These are phyloP conservation scores for Picochlorum sp. DNA, from an alignment of 139 green algal genomes.

Conservation along the genomic window DNA sequence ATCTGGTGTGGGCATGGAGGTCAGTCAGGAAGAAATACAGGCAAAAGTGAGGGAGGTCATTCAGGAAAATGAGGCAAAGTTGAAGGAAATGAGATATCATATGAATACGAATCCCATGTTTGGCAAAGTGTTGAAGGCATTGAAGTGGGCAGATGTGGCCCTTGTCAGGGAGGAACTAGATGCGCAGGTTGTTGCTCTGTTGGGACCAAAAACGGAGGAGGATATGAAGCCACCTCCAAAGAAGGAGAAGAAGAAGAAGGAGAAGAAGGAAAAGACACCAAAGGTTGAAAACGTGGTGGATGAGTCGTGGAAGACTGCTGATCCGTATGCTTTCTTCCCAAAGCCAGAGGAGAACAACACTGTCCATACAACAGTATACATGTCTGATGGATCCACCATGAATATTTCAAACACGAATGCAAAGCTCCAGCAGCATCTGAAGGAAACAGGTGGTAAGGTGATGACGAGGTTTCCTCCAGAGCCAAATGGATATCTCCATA, in stretches of 20 bases:
- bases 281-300: constrained; percentile 4
- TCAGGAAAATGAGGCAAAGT: constrained; percentile 32
- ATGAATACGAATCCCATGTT: constrained; percentile 65
- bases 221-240: constrained; percentile 42
- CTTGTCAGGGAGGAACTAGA: constrained; percentile 44
- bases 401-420: constrained; percentile 75
- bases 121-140: constrained; percentile 28
- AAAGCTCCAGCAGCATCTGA: constrained; percentile 70
- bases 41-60: constrained; percentile 50
- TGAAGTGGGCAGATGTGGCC: constrained; percentile 77
- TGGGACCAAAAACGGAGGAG: constrained; percentile 80
- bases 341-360: constrained; percentile 74
- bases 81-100: constrained; percentile 69
- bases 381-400: constrained; percentile 45
- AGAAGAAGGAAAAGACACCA: constrained; percentile 1
- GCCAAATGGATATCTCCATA: constrained; percentile 87
- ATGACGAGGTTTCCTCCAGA: constrained; percentile 96
- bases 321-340: constrained; percentile 82
- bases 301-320: constrained; percentile 27
- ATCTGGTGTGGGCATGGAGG: constrained; percentile 71
- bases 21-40: constrained; percentile 58
- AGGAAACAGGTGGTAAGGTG: constrained; percentile 73
- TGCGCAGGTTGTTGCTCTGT: constrained; percentile 45
- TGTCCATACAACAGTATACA: constrained; percentile 56
- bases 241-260: constrained; percentile 16